These are phyloP conservation scores for Postia placenta DNA, from an alignment of 768 basidiomycete species.

Conservation along the genomic window DNA sequence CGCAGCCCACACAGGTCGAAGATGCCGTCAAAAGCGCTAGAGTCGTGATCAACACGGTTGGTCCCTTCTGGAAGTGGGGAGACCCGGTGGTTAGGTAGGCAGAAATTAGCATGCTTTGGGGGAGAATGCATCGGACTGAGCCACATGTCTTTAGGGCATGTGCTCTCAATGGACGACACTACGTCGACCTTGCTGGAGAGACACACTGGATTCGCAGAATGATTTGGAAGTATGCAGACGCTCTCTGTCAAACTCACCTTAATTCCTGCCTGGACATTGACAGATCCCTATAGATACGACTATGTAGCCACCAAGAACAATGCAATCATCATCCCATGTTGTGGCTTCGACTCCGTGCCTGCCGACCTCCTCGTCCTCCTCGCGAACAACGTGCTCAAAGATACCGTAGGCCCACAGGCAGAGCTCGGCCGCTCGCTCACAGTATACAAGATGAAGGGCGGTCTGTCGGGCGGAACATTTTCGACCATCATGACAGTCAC, in stretches of 20 bases:
- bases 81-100: conserved; percentile 64
- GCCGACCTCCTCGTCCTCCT: conserved; percentile 67
- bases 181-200: conserved; percentile 83
- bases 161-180: conserved; percentile 68
- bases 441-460: conserved; percentile 40
- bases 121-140: not conserved
- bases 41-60: conserved; percentile 74
- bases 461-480: conserved; percentile 62
- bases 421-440: conserved; percentile 52
- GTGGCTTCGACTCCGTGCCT: conserved; percentile 75
- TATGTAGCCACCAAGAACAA: conserved; percentile 63
- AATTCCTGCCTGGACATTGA: not conserved
- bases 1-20: conserved; percentile 46
- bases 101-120: not conserved
- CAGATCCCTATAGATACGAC: conserved; percentile 47
- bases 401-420: conserved; percentile 27
- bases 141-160: conserved; percentile 48
- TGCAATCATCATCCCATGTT: conserved; percentile 73
- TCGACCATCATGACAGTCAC: conserved; percentile 27
- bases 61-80: conserved; percentile 69
- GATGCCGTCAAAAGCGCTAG: conserved; percentile 47
- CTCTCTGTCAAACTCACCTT: not conserved
- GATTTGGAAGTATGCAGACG: conserved; percentile 44
- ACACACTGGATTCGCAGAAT: conserved; percentile 58
- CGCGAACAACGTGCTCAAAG: conserved; percentile 63